These are phyloP conservation scores for Rostrohypoxylon terebratum DNA, from an alignment of 495 filamentous ascomycete species.

Conservation along the genomic window DNA sequence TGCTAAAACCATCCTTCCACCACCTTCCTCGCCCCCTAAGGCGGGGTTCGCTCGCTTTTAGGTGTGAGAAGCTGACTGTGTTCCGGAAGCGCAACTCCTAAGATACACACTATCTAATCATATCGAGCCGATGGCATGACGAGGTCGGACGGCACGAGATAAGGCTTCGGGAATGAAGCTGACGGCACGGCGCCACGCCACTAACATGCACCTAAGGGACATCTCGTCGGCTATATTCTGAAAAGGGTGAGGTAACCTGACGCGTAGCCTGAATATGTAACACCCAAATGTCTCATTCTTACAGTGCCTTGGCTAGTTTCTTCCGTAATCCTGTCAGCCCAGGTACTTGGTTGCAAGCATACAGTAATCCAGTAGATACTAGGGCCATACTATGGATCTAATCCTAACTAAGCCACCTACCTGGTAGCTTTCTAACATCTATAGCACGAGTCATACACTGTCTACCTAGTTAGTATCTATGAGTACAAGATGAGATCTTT, in stretches of 20 bases:
- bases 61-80: constrained; percentile 15
- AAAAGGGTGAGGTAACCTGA: neutral
- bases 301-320: neutral
- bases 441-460: neutral
- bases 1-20: neutral
- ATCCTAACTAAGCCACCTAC: neutral
- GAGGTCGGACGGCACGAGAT: neutral
- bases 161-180: constrained; percentile 14
- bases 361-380: neutral
- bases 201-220: constrained; percentile 4
- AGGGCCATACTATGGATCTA: neutral
- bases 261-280: constrained; percentile 1
- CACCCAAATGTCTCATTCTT: constrained; percentile 5
- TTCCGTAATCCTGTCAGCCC: constrained; percentile 6
- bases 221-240: neutral
- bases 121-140: neutral
- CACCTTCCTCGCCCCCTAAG: neutral
- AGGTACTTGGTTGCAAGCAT: neutral
- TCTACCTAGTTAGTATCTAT: neutral
- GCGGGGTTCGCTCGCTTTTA: neutral
- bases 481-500: neutral
- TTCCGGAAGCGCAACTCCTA: neutral
- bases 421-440: neutral
- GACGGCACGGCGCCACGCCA: neutral
- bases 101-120: neutral